Base-by-base conservation (phyloP, 2,329 filamentous ascomycete genomes). In the Coleophoma eucalyptorum region DNA sequence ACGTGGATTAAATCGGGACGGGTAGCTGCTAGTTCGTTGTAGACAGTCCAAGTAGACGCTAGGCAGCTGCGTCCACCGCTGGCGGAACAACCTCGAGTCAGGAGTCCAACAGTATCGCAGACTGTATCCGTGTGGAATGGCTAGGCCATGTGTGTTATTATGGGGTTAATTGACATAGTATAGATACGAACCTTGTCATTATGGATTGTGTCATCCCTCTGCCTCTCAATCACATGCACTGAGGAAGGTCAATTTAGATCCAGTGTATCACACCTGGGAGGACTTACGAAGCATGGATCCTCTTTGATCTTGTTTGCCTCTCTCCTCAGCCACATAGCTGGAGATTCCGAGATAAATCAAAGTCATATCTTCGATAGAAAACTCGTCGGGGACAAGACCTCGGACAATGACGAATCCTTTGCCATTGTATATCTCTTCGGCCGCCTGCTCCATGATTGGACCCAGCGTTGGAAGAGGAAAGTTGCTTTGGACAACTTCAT, bases 241-340 rank as follows among this genome's bases (percentile, higher is more conserved):
- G 38, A 13, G 43, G 10, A 21, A 10, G 20, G 16, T 35, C 19
- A 35, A 15, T 18, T 18, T 16, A 37, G 5, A n/a, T 10, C 11
- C n/a, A 31, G n/a, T n/a, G n/a, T 1, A 31, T 2, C 26, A 21
- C 26, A 34, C 10, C 16, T 21, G 18, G 33, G 41, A 31, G 3
- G 11, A 11, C 35, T 6, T 49, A 55, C 55, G 32, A 5, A 57
- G 20, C 48, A 57, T 51, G 35, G 49, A 49, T 18, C 55, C 55
- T n/a, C 31, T 34, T 19, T 50, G 41, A 31, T 50, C 47, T 43
- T 57, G 55, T 20, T 43, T 43, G 2, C 35, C 46, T 33, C 50
- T 10, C 12, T 5, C 13, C 16, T 52, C 48, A 15, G 33, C 33
- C 10, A 35, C 10, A 15, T 35, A 35, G 33, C 33, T 35, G 33